Evolutionary conservation across 1,284 basidiomycete species (phyloP), one percentile per base, ranked within the genome.

Genomic region (Cutaneotrichosporon cavernicola): DNA sequence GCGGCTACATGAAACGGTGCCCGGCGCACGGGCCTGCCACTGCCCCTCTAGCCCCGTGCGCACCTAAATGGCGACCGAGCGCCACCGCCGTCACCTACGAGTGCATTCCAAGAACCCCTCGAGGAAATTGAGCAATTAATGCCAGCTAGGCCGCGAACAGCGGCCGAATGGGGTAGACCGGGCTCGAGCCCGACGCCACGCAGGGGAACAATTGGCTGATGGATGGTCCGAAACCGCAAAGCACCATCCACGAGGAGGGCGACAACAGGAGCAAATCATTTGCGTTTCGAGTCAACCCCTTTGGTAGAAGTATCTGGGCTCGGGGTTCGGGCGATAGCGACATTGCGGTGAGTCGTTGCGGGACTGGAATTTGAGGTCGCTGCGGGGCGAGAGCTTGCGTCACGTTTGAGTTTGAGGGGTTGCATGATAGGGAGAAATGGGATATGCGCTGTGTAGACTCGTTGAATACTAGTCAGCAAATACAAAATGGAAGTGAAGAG

Each of bases 121-220:
- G 40, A 46, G 18, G 14, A 46, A 18, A 13, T 43, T 43, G 40
- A 43, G 14, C 40, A 43, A 36, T 2, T 5, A 9, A 36, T 9
- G 2, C 34, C 34, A 36, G 34, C 13, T 3, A 49, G 16, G 21
- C 10, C 49, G 21, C 21, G 5, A 1, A 5, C 26, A 2, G 11
- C 26, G 11, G 49, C 49, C 49, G 49, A 30, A 13, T 11, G 49
- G 22, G 22, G 9, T 26, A 21, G 7, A 16, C 26, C 2, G 14
- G 14, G 49, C 14, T 30, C 22, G 49, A 18, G 49, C 49, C 49
- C 49, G 22, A 30, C 49, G 49, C 49, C 49, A 26, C 49, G 11
- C 49, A 50, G 26, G 49, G 49, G 49, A 50, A 26, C 49, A 50
- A 50, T 50, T 50, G 49, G 22, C 22, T 26, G 22, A 30, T 26